phyloP scores from a whole-genome alignment of 345 rosid species.

The Sapria himalayana region DNA sequence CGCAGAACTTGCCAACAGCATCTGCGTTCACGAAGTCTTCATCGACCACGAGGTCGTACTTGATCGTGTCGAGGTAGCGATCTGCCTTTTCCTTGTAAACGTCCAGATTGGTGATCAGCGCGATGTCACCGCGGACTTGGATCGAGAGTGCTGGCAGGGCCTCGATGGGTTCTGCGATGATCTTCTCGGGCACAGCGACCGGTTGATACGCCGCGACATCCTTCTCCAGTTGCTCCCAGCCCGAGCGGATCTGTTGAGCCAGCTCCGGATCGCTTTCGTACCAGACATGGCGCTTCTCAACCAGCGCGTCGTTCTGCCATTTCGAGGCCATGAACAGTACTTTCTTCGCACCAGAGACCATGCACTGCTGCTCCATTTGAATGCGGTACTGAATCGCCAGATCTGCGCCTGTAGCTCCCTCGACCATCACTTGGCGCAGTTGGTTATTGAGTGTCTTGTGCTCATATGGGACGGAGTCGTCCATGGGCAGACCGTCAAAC shows the following conservation, averaged over 20 bases:
- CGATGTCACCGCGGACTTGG: neutral
- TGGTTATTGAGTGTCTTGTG: neutral
- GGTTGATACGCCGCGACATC: neutral
- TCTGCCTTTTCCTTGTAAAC: neutral
- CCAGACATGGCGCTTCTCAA: neutral
- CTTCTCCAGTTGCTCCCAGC: neutral
- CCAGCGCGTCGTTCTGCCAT: neutral
- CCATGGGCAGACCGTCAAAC: neutral
- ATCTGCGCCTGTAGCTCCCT: neutral
- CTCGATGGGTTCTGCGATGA: neutral
- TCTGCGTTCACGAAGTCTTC: neutral
- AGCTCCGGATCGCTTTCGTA: neutral
- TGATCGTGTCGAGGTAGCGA: neutral
- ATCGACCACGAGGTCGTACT: neutral
- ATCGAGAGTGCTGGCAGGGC: neutral
- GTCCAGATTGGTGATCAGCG: neutral
- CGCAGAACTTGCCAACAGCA: neutral
- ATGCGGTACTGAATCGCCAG: neutral
- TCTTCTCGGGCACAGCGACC: neutral
- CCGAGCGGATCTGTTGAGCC: neutral
- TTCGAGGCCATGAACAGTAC: neutral
- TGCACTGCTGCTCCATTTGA: neutral
- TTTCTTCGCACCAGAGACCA: neutral
- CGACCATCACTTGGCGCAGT: neutral
- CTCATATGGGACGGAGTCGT: neutral